Base-by-base conservation (phyloP, 1,139 yeast species). In the Taphrina flavorubra region DNA sequence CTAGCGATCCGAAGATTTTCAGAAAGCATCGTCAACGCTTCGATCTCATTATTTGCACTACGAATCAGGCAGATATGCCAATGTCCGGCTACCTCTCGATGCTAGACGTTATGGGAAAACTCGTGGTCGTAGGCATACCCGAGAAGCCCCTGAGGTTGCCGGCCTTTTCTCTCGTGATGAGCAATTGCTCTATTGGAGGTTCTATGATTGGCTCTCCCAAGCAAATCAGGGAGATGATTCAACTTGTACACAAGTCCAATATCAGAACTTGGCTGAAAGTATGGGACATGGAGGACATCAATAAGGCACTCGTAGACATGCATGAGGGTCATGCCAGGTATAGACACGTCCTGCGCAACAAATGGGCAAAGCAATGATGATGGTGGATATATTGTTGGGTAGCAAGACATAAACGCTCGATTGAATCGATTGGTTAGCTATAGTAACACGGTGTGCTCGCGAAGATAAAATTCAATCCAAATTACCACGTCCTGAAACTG, bases 221-320 rank as follows among this genome's bases (percentile, higher is more conserved):
- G 40, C 90, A 86, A 77, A 85, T 86, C 68, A 76, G 81, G 68
- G 86, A 83, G 71, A 80, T 87, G 79, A 79, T 87, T 75, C 77
- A 84, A 25, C 74, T 86, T 71, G 86, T 86, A 49, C 84, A 82
- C 20, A 79, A 84, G 73, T 80, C 84, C 72, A 78, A 80, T 47
- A 79, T 86, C 72, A 80, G 80, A 70, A 85, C 88, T 31, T 85
- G 88, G 89, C 81, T 85, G 69, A 89, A 86, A 78, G 81, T 83
- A 37, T 76, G 86, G 60, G 85, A 86, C 58, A 79, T 86, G 71
- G 79, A 81, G 68, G 86, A 83, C 74, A 83, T 61, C 37, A 69
- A 69, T 34, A 34, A 62, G 31, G 66, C 66, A n/a, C 46, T 62
- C 20, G 40, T 51, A 14, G 66, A 62, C 14, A 62, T 62, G 66